Conservation (phyloP, 768 basidiomycete species). For the Crepidotus variabilis region DNA sequence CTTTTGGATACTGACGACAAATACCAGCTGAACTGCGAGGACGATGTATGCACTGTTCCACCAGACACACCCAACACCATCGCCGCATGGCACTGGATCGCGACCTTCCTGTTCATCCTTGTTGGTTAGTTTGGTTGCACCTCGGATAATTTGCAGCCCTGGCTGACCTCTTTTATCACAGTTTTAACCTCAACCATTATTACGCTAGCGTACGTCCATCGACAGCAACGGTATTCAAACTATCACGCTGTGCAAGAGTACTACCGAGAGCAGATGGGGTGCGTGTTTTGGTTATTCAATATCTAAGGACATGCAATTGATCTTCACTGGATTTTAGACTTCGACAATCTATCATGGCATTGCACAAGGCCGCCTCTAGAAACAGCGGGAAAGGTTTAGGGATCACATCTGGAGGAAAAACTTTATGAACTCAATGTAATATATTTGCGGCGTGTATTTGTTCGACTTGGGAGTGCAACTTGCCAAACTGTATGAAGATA, state of each 20-base stretch:
- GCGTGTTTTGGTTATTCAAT: not conserved
- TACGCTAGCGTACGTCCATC: conserved; percentile 37
- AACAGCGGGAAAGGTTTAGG: not conserved
- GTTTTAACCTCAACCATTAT: conserved; percentile 34
- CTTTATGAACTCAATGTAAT: too few species aligned
- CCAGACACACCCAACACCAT: conserved; percentile 2
- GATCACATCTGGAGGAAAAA: not conserved
- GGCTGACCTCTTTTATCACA: conserved; percentile 9
- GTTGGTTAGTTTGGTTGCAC: conserved; percentile 26
- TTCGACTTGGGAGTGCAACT: too few species aligned
- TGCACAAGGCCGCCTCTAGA: conserved; percentile 28
- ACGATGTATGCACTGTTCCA: conserved; percentile 8
- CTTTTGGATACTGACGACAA: too few species aligned
- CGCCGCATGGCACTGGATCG: conserved; percentile 40
- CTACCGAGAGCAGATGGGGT: conserved; percentile 46
- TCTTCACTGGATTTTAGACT: conserved; percentile 19
- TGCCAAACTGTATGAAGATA: too few species aligned
- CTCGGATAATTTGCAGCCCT: not conserved
- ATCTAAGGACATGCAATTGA: not conserved
- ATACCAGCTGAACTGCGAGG: conserved; percentile 1
- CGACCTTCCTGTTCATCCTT: conserved; percentile 33
- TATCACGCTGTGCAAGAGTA: conserved; percentile 43
- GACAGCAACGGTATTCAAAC: conserved; percentile 31
- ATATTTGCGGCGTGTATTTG: too few species aligned
- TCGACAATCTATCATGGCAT: conserved; percentile 29